These are phyloP conservation scores for Agaricus sinodeliciosus DNA, from an alignment of 768 basidiomycete genomes.

Conservation along the genomic window DNA sequence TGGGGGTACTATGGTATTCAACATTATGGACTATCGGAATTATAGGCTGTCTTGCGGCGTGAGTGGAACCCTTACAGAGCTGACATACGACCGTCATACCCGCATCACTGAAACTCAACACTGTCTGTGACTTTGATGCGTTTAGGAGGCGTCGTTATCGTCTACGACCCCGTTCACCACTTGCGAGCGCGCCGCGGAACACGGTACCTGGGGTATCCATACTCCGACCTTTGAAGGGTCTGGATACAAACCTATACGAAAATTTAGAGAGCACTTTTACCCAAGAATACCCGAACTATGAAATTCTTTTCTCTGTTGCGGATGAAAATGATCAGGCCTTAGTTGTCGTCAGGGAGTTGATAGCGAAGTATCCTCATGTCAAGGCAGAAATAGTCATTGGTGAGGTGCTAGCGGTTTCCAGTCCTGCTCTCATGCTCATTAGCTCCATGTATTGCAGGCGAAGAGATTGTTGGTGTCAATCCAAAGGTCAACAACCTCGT, in stretches of 20 bases:
- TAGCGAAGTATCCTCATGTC: slow-evolving; percentile 72
- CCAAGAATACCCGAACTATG: slow-evolving; percentile 88
- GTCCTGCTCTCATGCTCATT: not conserved
- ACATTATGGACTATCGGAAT: slow-evolving; percentile 59
- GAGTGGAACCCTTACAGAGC: slow-evolving; percentile 23
- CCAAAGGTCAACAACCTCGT: slow-evolving; percentile 98
- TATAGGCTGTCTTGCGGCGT: slow-evolving; percentile 68
- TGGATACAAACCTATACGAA: slow-evolving; percentile 94
- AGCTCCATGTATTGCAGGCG: slow-evolving; percentile 40
- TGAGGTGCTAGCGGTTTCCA: slow-evolving; percentile 24
- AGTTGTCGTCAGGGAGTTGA: slow-evolving; percentile 70
- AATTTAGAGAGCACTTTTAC: slow-evolving; percentile 90
- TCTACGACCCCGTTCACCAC: slow-evolving; percentile 54
- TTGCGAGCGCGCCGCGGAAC: slow-evolving; percentile 36
- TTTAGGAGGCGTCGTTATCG: slow-evolving; percentile 72
- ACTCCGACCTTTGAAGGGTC: slow-evolving; percentile 87
- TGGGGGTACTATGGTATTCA: slow-evolving; percentile 54
- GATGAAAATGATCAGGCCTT: slow-evolving; percentile 85
- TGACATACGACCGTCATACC: not conserved
- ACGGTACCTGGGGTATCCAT: slow-evolving; percentile 86
- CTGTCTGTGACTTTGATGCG: not conserved
- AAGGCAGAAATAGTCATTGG: slow-evolving; percentile 72
- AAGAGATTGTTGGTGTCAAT: slow-evolving; percentile 83
- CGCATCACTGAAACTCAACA: not conserved
- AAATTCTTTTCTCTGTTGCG: slow-evolving; percentile 90